Evolutionary conservation across 169 alveolate genomes (phyloP).

Genomic region (Plasmodium chabaudi): DNA sequence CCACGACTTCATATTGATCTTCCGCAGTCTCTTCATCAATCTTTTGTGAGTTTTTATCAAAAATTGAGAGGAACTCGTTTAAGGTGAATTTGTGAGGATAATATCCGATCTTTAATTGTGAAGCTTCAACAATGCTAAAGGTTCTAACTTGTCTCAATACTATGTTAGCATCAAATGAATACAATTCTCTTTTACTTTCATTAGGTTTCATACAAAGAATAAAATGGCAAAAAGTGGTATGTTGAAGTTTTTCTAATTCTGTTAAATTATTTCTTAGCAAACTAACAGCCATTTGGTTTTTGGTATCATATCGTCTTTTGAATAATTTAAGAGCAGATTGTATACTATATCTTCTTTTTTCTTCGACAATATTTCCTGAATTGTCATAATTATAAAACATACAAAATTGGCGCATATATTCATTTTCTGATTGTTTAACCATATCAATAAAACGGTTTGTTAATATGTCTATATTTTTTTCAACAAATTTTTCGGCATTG

Average conservation of each 20-base stretch:
- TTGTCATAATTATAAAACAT: constrained; percentile 23
- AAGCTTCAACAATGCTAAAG: constrained; percentile 9
- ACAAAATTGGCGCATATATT: constrained; percentile 40
- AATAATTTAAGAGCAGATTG: constrained; percentile 29
- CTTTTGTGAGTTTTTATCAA: not conserved
- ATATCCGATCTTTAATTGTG: constrained; percentile 19
- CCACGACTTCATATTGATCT: not conserved
- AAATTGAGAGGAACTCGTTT: constrained; percentile 12
- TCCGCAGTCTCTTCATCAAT: not conserved
- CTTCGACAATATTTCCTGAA: constrained; percentile 34
- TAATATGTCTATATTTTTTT: constrained; percentile 36
- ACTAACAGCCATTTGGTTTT: constrained; percentile 49
- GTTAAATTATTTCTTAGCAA: constrained; percentile 21
- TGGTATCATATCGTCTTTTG: constrained; percentile 19
- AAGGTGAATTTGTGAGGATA: constrained; percentile 44
- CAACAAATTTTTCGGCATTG: constrained; percentile 16
- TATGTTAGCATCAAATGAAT: constrained; percentile 13
- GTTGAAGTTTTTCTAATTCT: constrained; percentile 25
- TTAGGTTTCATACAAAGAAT: constrained; percentile 43
- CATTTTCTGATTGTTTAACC: constrained; percentile 45
- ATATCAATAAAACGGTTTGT: constrained; percentile 27
- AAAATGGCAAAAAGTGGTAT: constrained; percentile 51
- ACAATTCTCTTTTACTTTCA: not conserved
- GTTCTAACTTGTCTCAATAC: constrained; percentile 17
- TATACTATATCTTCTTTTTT: constrained; percentile 49